phyloP scores from a whole-genome alignment of 148 eudicot species.

The Rhododendron williamsianum region DNA sequence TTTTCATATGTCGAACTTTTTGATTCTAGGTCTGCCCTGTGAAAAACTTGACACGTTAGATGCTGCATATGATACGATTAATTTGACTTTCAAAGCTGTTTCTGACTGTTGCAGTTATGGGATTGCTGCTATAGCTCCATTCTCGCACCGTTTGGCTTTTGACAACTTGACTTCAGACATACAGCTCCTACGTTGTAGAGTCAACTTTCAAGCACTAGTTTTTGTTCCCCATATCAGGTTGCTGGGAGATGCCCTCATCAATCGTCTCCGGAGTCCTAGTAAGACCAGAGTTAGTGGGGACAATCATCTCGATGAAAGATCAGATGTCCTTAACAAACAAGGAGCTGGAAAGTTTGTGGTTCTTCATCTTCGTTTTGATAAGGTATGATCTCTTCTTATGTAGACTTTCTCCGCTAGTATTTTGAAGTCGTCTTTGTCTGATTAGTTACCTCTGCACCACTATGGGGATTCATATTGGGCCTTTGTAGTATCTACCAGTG shows the following conservation, averaged over 20 bases:
- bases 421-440: too few relatives aligned
- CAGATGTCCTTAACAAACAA: slow-evolving; percentile 22
- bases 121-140: slow-evolving; percentile 90
- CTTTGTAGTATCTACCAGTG: background rate
- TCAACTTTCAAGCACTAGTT: slow-evolving; percentile 78
- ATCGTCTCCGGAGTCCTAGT: slow-evolving; percentile 46
- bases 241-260: slow-evolving; percentile 70
- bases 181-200: slow-evolving; percentile 83
- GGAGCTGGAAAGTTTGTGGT: slow-evolving; percentile 74
- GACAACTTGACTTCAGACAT: slow-evolving; percentile 70
- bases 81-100: background rate
- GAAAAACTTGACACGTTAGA: background rate
- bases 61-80: background rate
- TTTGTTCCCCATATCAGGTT: slow-evolving; percentile 77
- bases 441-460: background rate
- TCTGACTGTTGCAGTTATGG: slow-evolving; percentile 57
- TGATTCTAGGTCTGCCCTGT: background rate
- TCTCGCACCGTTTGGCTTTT: slow-evolving; percentile 94
- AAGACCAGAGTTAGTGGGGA: slow-evolving; percentile 7
- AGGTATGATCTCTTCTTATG: slow-evolving; percentile 39
- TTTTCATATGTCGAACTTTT: background rate
- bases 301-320: slow-evolving; percentile 9
- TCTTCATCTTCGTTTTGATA: slow-evolving; percentile 95
- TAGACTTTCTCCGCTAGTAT: background rate
- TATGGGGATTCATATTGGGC: background rate